These are phyloP conservation scores for Talaromyces adpressus DNA, from an alignment of 495 filamentous ascomycete genomes.

Conservation along the genomic window DNA sequence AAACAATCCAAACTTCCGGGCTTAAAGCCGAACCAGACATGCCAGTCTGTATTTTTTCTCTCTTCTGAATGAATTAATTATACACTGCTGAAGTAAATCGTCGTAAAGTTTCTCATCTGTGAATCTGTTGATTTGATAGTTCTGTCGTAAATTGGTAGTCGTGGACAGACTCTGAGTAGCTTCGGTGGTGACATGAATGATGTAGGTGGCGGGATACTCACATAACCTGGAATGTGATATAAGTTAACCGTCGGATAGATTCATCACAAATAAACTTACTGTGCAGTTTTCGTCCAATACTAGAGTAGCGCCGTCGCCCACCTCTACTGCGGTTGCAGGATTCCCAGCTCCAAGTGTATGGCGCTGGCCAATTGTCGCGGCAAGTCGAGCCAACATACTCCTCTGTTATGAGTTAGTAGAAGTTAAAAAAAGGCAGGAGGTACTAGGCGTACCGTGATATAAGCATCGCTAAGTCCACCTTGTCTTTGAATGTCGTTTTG, in stretches of 20 bases:
- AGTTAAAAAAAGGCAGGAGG: slow-evolving; percentile 9
- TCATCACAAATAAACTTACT: neutral
- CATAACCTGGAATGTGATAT: slow-evolving; percentile 10
- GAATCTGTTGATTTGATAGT: neutral
- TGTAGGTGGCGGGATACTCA: slow-evolving; percentile 11
- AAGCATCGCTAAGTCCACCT: slow-evolving; percentile 54
- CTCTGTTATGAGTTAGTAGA: slow-evolving; percentile 34
- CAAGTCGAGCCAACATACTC: slow-evolving; percentile 52
- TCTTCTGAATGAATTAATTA: neutral
- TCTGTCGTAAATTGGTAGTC: neutral
- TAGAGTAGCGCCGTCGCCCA: slow-evolving; percentile 15
- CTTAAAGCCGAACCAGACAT: neutral
- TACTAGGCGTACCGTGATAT: slow-evolving; percentile 50
- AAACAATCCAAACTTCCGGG: neutral
- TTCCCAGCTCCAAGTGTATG: slow-evolving; percentile 13
- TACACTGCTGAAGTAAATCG: neutral
- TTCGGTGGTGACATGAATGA: neutral
- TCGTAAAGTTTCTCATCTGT: neutral
- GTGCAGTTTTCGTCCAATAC: slow-evolving; percentile 27
- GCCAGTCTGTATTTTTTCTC: neutral
- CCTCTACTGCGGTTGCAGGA: slow-evolving; percentile 5
- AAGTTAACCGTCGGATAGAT: neutral
- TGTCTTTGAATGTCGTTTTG: slow-evolving; percentile 59
- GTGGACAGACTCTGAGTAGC: neutral
- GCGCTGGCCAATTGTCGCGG: slow-evolving; percentile 37